Base-by-base conservation (phyloP, 2,329 filamentous ascomycete species). In the Diplodia intermedia region DNA sequence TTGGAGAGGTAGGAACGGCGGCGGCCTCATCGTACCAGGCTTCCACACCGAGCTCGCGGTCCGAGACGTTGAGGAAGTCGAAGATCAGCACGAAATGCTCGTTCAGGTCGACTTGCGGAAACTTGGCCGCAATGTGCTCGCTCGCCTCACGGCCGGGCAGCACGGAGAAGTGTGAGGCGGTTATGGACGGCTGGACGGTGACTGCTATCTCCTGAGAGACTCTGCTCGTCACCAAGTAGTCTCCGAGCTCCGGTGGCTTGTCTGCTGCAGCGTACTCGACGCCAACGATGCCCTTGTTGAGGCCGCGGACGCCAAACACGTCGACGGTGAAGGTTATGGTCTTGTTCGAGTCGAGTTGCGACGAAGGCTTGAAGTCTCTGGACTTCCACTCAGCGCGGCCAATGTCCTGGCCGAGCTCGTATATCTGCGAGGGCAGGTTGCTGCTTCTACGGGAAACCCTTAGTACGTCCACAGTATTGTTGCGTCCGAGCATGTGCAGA, bases 401-500 rank as follows among this genome's bases (percentile, higher is more conserved):
- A 96, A 82, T 69, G 94, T 90, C 61, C 93, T 83, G 76, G 11
- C 97, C 93, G 68, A 94, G 88, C 76, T 97, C 94, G 75, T 97
- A 94, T 6, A 95, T 81, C 75, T 97, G 93, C 1, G 90, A 88
- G 0, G 91, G 87, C 2, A 94, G 87, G 73, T 96, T 91, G 74
- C 92, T 91, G 73, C 89, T 93, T 65, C 83, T 86, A 55, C 97
- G 83, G 0, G 92, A 91, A 43, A 88, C 84, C 73, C 94, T 91
- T 18, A 97, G 83, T 9, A 91, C 89, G 7, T 85, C 86, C 70
- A 93, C 92, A 0, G 93, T 94, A 0, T 93, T 96, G 79, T 97
- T 93, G 72, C 93, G 90, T 76, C 97, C 97, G 0, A 92, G 94
- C 69, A 97, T 93, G 31, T 95, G 85, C 43, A 97, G 82, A 67